phyloP scores from a whole-genome alignment of 768 basidiomycete species.

The Brasilioporus rufonigricans region DNA sequence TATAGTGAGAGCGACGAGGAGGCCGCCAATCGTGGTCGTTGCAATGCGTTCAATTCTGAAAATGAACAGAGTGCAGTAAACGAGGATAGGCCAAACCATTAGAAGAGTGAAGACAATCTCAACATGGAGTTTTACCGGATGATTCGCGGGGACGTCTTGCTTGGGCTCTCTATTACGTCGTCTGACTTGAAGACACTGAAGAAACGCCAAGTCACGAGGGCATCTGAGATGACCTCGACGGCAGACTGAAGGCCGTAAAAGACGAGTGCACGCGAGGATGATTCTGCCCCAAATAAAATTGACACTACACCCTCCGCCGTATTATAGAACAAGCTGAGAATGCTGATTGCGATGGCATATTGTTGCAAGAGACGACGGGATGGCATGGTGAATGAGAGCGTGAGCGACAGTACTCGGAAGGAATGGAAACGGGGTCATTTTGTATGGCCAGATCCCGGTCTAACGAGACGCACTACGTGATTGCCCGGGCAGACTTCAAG shows the following conservation, averaged over 20 bases:
- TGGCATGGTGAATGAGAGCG: slow-evolving; percentile 12
- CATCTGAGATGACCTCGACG: slow-evolving; percentile 45
- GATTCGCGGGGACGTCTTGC: slow-evolving; percentile 1
- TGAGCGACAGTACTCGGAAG: not conserved
- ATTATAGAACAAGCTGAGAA: slow-evolving; percentile 40
- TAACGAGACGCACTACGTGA: not conserved
- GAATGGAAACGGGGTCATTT: not conserved
- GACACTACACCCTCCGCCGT: slow-evolving; percentile 43
- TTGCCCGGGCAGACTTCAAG: not conserved
- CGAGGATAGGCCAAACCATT: not conserved
- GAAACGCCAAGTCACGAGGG: slow-evolving; percentile 47
- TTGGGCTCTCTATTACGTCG: slow-evolving; percentile 24
- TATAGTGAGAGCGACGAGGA: slow-evolving; percentile 37
- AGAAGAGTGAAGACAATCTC: not conserved
- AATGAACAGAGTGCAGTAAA: not conserved
- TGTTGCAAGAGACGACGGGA: slow-evolving; percentile 24
- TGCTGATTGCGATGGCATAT: slow-evolving; percentile 42
- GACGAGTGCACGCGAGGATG: slow-evolving; percentile 42
- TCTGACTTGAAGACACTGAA: slow-evolving; percentile 31
- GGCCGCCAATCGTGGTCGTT: slow-evolving; percentile 35
- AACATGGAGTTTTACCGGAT: slow-evolving; percentile 10
- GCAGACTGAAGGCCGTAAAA: slow-evolving; percentile 50
- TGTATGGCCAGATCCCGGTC: not conserved
- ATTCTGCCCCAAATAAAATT: slow-evolving; percentile 43
- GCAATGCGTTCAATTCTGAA: slow-evolving; percentile 38